phyloP scores from a whole-genome alignment of 2,329 filamentous ascomycete genomes.

The Trichoderma semiorbis region DNA sequence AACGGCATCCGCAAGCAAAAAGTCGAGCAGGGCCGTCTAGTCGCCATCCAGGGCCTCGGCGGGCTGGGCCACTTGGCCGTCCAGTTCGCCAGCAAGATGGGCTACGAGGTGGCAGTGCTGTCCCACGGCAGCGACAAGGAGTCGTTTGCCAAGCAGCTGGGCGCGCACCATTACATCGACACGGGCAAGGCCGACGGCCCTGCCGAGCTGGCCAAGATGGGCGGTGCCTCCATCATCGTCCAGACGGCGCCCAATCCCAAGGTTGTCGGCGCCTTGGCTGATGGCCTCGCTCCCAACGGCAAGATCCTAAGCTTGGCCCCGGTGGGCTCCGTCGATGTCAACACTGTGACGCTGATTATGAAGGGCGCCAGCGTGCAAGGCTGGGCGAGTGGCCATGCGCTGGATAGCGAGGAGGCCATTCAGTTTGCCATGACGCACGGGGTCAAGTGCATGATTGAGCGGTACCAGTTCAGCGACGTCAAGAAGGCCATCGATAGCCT shows the following conservation, averaged over 20 bases:
- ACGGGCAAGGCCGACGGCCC: slow-evolving; percentile 49
- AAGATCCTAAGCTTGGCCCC: slow-evolving; percentile 59
- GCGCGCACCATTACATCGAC: slow-evolving; percentile 47
- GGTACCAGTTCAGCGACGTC: slow-evolving; percentile 54
- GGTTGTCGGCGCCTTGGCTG: slow-evolving; percentile 50
- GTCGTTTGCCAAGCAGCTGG: slow-evolving; percentile 55
- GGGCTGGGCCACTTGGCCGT: slow-evolving; percentile 75
- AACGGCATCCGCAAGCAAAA: slow-evolving; percentile 55
- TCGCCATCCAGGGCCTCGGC: slow-evolving; percentile 66
- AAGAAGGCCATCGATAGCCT: slow-evolving; percentile 44
- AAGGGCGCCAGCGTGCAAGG: slow-evolving; percentile 61
- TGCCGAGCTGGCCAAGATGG: slow-evolving; percentile 50
- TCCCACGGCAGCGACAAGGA: slow-evolving; percentile 63
- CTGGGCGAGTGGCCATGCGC: slow-evolving; percentile 59
- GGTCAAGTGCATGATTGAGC: slow-evolving; percentile 64
- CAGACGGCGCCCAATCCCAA: slow-evolving; percentile 60
- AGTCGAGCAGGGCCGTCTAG: slow-evolving; percentile 49
- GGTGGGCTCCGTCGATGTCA: slow-evolving; percentile 43
- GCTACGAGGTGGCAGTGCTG: slow-evolving; percentile 67
- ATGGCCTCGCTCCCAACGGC: slow-evolving; percentile 51
- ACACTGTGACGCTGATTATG: slow-evolving; percentile 40
- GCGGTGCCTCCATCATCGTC: slow-evolving; percentile 60
- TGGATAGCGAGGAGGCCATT: slow-evolving; percentile 64
- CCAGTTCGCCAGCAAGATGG: slow-evolving; percentile 73
- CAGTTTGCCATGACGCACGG: slow-evolving; percentile 59